These are phyloP conservation scores for Oidium heveae DNA, from an alignment of 2,329 filamentous ascomycete genomes.

Conservation along the genomic window DNA sequence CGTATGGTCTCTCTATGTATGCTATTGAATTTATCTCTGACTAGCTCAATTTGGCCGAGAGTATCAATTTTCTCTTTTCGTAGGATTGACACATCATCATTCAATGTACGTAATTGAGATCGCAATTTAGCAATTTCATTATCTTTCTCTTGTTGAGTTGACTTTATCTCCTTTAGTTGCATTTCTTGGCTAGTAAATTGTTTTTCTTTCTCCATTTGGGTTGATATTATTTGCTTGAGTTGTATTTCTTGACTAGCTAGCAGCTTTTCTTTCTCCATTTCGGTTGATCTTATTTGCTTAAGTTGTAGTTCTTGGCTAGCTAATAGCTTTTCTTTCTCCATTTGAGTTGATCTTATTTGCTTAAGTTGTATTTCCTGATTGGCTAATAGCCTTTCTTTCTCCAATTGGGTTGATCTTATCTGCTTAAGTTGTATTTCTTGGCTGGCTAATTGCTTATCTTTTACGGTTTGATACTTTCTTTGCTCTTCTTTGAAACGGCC, in stretches of 20 bases:
- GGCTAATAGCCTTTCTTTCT: neutral
- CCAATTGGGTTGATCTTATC: neutral
- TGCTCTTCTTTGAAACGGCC: neutral
- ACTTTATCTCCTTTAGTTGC: neutral
- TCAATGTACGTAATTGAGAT: slow-evolving; percentile 1
- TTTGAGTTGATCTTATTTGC: neutral
- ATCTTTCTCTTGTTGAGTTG: neutral
- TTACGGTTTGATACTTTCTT: neutral
- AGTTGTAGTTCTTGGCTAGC: neutral
- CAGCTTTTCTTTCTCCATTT: neutral
- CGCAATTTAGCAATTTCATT: neutral
- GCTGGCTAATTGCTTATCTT: neutral
- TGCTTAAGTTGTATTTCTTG: neutral
- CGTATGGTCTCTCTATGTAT: neutral
- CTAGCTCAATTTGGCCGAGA: neutral
- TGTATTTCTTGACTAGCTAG: too few relatives aligned
- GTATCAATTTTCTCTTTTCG: neutral
- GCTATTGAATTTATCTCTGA: neutral
- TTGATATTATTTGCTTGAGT: too few relatives aligned
- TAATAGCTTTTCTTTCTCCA: neutral
- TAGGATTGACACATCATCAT: neutral
- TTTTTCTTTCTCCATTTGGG: neutral
- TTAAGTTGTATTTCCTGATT: too few relatives aligned
- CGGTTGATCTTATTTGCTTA: neutral
- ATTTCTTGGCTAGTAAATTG: neutral